These are phyloP conservation scores for Suhomyces emberorum DNA, from an alignment of 805 yeast genomes.

Conservation along the genomic window DNA sequence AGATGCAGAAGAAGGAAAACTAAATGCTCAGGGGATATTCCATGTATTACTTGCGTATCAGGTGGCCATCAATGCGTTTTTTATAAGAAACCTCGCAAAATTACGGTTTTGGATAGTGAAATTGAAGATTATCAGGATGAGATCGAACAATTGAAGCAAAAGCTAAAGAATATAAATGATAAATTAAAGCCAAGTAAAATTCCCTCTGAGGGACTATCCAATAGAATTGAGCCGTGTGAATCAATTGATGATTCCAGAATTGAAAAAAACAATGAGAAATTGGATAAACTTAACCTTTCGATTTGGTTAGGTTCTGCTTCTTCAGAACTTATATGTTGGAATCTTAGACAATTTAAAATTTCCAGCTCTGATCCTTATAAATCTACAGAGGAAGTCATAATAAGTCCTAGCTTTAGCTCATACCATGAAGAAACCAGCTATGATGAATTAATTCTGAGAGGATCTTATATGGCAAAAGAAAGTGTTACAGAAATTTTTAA, in stretches of 20 bases:
- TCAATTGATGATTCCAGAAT: background rate
- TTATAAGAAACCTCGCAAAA: conserved; percentile 18
- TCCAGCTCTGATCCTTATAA: conserved; percentile 3
- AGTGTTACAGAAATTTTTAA: background rate
- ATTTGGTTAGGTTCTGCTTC: conserved; percentile 24
- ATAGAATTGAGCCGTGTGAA: too few relatives aligned
- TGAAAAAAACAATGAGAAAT: background rate
- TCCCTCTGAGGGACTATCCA: too few relatives aligned
- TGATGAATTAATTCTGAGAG: conserved; percentile 11
- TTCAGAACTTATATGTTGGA: conserved; percentile 25
- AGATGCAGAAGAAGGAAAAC: conserved; percentile 27
- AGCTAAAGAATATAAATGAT: background rate
- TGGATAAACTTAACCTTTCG: conserved; percentile 13
- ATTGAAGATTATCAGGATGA: conserved; percentile 17
- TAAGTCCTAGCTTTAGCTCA: conserved; percentile 22
- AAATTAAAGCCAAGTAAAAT: background rate
- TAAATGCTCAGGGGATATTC: conserved; percentile 23
- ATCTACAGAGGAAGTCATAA: conserved; percentile 9
- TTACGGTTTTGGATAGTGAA: conserved; percentile 20
- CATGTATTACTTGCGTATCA: conserved; percentile 19
- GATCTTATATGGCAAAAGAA: background rate
- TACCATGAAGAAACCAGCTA: conserved; percentile 22
- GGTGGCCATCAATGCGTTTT: conserved; percentile 17
- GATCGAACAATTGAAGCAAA: conserved; percentile 3
- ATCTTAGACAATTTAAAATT: conserved; percentile 15